phyloP scores from a whole-genome alignment of 306 rosid species.

The Pachyrhizus erosus region DNA sequence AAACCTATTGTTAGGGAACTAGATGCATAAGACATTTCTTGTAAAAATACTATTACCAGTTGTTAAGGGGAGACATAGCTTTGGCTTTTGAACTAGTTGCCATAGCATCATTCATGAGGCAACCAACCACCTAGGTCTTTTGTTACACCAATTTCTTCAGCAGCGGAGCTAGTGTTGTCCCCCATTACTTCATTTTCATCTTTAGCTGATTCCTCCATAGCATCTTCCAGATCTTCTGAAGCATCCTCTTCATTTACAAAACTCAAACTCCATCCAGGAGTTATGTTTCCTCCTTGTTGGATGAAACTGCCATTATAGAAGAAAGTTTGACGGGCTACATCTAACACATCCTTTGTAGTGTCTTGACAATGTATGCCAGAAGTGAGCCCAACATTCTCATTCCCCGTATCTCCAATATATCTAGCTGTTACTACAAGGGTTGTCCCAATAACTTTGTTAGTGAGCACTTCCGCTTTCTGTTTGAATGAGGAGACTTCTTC shows the following conservation, averaged over 20 bases:
- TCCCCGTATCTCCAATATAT: slow-evolving; percentile 6
- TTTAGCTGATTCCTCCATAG: slow-evolving; percentile 46
- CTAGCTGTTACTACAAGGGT: slow-evolving; percentile 34
- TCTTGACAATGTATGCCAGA: slow-evolving; percentile 25
- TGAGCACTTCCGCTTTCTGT: slow-evolving; percentile 42
- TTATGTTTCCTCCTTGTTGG: slow-evolving; percentile 46
- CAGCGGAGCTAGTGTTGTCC: slow-evolving; percentile 50
- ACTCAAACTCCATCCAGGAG: slow-evolving; percentile 51
- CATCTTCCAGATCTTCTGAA: slow-evolving; percentile 45
- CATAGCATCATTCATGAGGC: slow-evolving; percentile 17
- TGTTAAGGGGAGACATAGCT: slow-evolving; percentile 31
- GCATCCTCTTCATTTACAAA: slow-evolving; percentile 44
- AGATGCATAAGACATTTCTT: not conserved
- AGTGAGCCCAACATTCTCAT: slow-evolving; percentile 43
- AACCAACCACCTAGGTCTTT: slow-evolving; percentile 22
- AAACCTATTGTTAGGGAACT: not conserved
- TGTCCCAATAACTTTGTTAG: slow-evolving; percentile 39
- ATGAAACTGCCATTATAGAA: slow-evolving; percentile 32
- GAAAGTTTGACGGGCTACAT: slow-evolving; percentile 25
- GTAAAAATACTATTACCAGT: slow-evolving; percentile 26
- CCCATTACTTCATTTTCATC: slow-evolving; percentile 52
- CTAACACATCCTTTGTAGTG: slow-evolving; percentile 30
- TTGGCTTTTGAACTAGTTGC: slow-evolving; percentile 25
- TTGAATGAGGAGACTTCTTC: slow-evolving; percentile 56
- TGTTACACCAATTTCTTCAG: slow-evolving; percentile 40